Base-by-base conservation (phyloP, 306 rosid genomes). In the Gillenia trifoliata region DNA sequence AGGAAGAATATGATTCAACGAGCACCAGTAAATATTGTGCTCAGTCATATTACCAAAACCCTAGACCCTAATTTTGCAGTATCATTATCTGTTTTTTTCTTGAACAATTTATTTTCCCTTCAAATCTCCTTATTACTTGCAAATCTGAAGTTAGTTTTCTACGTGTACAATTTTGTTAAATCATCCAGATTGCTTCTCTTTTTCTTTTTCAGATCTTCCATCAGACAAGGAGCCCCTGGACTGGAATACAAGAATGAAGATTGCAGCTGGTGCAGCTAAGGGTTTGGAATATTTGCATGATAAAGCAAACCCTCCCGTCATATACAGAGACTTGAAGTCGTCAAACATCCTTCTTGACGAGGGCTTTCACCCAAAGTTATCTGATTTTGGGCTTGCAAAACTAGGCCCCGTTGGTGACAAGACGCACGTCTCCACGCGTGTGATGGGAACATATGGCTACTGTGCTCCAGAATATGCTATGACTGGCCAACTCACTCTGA, bases 221-320 rank as follows among this genome's bases (percentile, higher is more conserved):
- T 77, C 80, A 11, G 85, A 80, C 41, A 88, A 77, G 85, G 84
- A 82, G 72, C 87, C 98, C 13, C 82, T 90, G 57, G 95, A 93
- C 80, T 93, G 98, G 98, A 90, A 86, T 76, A 90, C 91, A 28
- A 87, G 98, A 83, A 93, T 93, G 90, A 88, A 85, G 81, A 90
- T 93, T 65, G 98, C 97, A 22, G 85, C 86, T 13, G 98, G 89
- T 66, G 90, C 91, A 26, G 95, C 98, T 1, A 86, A 87, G 76
- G 98, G 97, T 15, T 89, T 93, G 87, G 97, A 93, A 64, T 93
- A 90, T 81, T 79, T 93, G 81, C 97, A 93, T 69, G 91, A 86
- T 72, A 83, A 68, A 82, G 86, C 91, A 64, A 80, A 82, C 49
- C 97, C 89, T 26, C 90, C 97, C 11, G 93, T 89, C 1, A 89